These are phyloP conservation scores for Sedum album DNA, from an alignment of 164 flowering plant genomes.

Conservation along the genomic window DNA sequence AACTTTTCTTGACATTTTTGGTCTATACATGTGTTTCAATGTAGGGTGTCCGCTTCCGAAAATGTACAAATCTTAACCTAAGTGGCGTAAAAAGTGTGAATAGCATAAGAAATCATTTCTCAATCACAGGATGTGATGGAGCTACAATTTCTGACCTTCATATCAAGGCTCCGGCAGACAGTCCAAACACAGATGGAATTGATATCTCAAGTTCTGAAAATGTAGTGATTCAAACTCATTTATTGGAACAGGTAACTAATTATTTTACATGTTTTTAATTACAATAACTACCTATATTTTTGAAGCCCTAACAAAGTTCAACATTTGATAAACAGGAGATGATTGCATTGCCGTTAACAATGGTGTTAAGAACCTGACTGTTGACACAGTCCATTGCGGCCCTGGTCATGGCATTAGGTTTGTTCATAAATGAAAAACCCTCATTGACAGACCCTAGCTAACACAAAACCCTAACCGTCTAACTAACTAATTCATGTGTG, in stretches of 20 bases:
- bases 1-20: neutral
- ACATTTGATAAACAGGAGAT: neutral
- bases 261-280: neutral
- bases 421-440: too few species aligned
- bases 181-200: constrained; percentile 9
- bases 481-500: neutral
- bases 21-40: neutral
- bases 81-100: neutral
- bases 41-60: neutral
- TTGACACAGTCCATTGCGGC: neutral
- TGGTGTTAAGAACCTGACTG: neutral
- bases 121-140: neutral
- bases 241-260: constrained; percentile 1
- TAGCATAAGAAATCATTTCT: neutral
- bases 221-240: neutral
- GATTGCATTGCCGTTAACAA: constrained; percentile 7
- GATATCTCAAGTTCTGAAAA: constrained; percentile 3
- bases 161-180: constrained; percentile 1
- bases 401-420: constrained; percentile 10
- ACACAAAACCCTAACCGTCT: too few species aligned
- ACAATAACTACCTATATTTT: too few species aligned
- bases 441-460: too few species aligned
- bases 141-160: neutral
- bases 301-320: neutral
- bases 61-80: neutral